These are phyloP conservation scores for Cylindrodendrum hubeiense DNA, from an alignment of 2,329 filamentous ascomycete species.

Conservation along the genomic window DNA sequence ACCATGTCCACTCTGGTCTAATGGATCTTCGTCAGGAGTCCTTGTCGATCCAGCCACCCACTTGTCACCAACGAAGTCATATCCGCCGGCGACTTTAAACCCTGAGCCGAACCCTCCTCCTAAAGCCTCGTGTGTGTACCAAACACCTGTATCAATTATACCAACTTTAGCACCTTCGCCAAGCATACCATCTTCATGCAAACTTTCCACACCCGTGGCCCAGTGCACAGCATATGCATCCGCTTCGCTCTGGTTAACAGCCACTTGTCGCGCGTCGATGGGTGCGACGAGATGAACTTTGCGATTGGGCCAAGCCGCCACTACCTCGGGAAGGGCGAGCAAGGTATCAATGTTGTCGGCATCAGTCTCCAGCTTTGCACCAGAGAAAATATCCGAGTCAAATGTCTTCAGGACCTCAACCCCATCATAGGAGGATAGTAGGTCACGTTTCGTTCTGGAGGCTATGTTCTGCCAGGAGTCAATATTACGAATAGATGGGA, in stretches of 20 bases:
- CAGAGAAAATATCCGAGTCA: conserved; percentile 38
- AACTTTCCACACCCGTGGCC: conserved; percentile 39
- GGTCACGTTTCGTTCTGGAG: too few relatives aligned
- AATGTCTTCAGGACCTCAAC: conserved; percentile 26
- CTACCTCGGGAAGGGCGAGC: conserved; percentile 32
- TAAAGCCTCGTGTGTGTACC: conserved; percentile 39
- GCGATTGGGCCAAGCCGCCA: conserved; percentile 37
- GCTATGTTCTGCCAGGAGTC: too few relatives aligned
- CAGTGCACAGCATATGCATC: conserved; percentile 40
- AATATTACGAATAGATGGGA: too few relatives aligned
- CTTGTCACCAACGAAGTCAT: conserved; percentile 38
- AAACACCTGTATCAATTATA: conserved; percentile 43
- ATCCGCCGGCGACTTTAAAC: conserved; percentile 41
- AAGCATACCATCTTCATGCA: conserved; percentile 39
- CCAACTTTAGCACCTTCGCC: conserved; percentile 43
- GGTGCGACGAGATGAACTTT: conserved; percentile 10
- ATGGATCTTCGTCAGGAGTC: not conserved
- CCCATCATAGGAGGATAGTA: not conserved
- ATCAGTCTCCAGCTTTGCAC: conserved; percentile 37
- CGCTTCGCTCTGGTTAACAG: conserved; percentile 1
- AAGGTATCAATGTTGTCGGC: conserved; percentile 34
- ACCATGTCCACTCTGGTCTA: not conserved
- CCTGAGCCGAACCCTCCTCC: conserved; percentile 39
- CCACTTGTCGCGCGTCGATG: not conserved
- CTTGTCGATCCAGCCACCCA: not conserved